phyloP scores from a whole-genome alignment of 192 early-diverging fungal genomes.

The Jimgerdemannia flammicorona region DNA sequence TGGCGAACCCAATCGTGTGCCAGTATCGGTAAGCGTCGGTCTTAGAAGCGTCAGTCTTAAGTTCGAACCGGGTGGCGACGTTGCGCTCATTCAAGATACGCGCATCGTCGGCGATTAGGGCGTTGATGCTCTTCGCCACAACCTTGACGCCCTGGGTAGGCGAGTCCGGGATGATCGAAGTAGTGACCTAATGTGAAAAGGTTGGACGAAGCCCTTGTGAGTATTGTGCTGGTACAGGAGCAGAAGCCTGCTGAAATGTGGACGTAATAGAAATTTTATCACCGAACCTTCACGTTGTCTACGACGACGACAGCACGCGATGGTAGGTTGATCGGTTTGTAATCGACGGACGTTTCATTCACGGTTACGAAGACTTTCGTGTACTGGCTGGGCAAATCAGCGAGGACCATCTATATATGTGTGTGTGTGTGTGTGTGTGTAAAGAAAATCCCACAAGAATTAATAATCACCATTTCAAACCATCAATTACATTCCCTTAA shows the following conservation, averaged over 20 bases:
- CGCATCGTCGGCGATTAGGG: conserved; percentile 49
- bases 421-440: neutral
- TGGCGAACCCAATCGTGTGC: conserved; percentile 31
- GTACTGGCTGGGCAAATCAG: conserved; percentile 46
- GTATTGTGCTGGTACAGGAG: no score
- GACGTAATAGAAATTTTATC: neutral
- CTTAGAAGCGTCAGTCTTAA: neutral
- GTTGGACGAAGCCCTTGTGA: neutral
- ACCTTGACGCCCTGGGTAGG: conserved; percentile 52
- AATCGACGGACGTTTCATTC: conserved; percentile 56
- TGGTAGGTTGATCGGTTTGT: conserved; percentile 49
- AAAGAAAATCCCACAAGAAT: no score
- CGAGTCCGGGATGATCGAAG: conserved; percentile 56
- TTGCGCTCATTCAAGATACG: conserved; percentile 15
- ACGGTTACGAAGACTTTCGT: conserved; percentile 58
- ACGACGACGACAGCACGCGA: conserved; percentile 45
- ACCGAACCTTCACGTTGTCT: conserved; percentile 62
- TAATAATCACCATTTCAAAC: no score
- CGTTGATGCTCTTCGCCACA: conserved; percentile 41
- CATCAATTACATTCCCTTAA: no score
- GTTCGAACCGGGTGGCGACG: neutral
- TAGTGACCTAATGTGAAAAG: conserved; percentile 35
- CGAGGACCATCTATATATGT: conserved; percentile 25
- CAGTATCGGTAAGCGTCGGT: conserved; percentile 21
- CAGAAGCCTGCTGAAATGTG: no score